Percentiles rank a stretch among this genome's conserved stretches.
These are phyloP conservation scores for Talaromyces atroroseus DNA, from an alignment of 2,329 filamentous ascomycete species.

Conservation along the genomic window DNA sequence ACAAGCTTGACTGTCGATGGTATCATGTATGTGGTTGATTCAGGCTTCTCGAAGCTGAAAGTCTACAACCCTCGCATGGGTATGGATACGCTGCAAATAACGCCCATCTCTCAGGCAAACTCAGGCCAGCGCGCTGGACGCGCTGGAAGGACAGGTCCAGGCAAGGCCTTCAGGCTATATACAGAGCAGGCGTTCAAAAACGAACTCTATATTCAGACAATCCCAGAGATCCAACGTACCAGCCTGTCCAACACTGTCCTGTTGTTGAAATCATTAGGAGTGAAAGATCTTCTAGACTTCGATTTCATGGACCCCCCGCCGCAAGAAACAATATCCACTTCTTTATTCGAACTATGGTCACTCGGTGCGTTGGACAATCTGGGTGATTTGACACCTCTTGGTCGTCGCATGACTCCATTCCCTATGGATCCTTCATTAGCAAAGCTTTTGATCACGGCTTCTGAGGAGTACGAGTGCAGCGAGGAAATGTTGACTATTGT, in stretches of 20 bases:
- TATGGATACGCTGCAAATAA: conserved; percentile 98
- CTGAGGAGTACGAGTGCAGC: conserved; percentile 82
- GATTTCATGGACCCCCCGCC: conserved; percentile 99
- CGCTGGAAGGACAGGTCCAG: conserved; percentile 88
- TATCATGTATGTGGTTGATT: conserved; percentile 98
- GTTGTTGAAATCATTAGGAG: conserved; percentile 86
- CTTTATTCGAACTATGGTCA: conserved; percentile 95
- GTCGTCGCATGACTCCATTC: conserved; percentile 91
- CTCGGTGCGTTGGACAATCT: conserved; percentile 90
- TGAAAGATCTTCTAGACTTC: conserved; percentile 91
- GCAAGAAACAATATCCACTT: conserved; percentile 95
- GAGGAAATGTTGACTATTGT: conserved; percentile 99
- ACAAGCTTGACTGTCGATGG: conserved; percentile 97
- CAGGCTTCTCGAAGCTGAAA: conserved; percentile 94
- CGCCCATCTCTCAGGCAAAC: conserved; percentile 95
- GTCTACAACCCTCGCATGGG: conserved; percentile 99
- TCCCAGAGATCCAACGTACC: conserved; percentile 94
- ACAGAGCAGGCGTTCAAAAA: conserved; percentile 94
- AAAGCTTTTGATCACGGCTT: conserved; percentile 88
- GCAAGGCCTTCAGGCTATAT: conserved; percentile 89
- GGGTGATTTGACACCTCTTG: conserved; percentile 81
- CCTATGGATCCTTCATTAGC: conserved; percentile 96
- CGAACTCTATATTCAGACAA: conserved; percentile 93
- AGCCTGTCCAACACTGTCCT: conserved; percentile 94
- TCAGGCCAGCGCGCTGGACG: conserved; percentile 88